Base-by-base conservation (phyloP, 768 basidiomycete species). In the Gymnopilus dilepis region DNA sequence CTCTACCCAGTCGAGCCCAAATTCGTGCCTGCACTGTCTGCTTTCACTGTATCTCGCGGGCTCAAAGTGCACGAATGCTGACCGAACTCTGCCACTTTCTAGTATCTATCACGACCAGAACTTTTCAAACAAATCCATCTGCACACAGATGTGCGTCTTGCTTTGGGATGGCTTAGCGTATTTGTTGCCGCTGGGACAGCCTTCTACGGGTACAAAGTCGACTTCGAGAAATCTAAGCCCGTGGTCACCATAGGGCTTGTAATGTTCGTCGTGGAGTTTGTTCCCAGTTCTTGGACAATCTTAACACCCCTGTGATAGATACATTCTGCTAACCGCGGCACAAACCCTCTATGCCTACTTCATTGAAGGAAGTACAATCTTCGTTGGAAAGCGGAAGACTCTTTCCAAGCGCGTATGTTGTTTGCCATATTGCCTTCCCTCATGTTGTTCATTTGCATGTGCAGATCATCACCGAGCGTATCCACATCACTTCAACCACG, bases 391-490 rank as follows among this genome's bases (percentile, higher is more conserved):
- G 72, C 87, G 95, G 64, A 95, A 96, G 76, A 90, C 92, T 15
- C 87, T 97, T 64, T 91, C 92, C 15, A 94, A 93, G 73, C 84
- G 93, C 60, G 92, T 94, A 65, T 61, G 88, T 78, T 21, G 52
- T 67, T 82, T 78, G 26, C 28, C n/a, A 15, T 37, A 22, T 45
- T 19, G 19, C 30, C 24, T 33, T 13, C 24, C 15, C 34, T 31
- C 19, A 33, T 40, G 24, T 31, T 57, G 15, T 34, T 60, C 19
- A 19, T 56, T 15, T 40, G 19, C 24, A n/a, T 24, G 26, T 21
- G 6, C 73, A 96, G 90, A 97, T 97, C 70, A 89, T 96, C 48
- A 94, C 93, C 2, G 95, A 98, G 72, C 87, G 90, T 65, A 85
- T 98, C 76, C 91, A 88, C 28, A 82, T 96, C 58, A 82, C 86